These are phyloP conservation scores for apple (Malus domestica) DNA, from an alignment of 306 rosid genomes.

Conservation along the genomic window DNA sequence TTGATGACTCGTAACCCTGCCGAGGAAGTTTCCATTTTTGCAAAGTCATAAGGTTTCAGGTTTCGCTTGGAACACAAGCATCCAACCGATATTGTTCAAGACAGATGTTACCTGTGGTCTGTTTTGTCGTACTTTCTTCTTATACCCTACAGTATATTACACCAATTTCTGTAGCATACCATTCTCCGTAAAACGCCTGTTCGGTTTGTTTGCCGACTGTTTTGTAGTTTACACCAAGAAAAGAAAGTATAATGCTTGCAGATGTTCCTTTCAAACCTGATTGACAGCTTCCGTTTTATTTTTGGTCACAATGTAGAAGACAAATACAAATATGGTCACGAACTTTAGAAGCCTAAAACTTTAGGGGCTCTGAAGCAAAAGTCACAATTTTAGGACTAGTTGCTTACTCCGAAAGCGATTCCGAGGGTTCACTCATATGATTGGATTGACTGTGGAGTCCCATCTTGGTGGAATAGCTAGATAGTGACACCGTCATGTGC, in stretches of 20 bases:
- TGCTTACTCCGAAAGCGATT: slow-evolving; percentile 9
- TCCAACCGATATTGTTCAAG: background rate
- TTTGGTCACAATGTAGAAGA: background rate
- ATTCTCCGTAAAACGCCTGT: background rate
- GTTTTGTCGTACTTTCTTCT: background rate
- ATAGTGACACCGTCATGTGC: background rate
- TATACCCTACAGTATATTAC: background rate
- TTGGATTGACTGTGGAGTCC: background rate
- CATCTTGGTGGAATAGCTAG: background rate
- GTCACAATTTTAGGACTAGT: background rate
- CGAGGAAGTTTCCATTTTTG: slow-evolving; percentile 80
- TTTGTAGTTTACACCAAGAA: background rate
- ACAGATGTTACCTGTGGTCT: background rate
- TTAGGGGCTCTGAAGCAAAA: background rate
- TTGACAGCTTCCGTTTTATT: background rate
- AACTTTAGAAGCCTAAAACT: background rate
- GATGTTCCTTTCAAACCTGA: background rate
- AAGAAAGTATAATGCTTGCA: background rate
- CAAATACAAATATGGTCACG: background rate
- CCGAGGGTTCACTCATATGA: background rate
- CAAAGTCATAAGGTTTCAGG: slow-evolving; percentile 52
- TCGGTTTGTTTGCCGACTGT: background rate
- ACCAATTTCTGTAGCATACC: background rate
- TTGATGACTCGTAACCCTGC: slow-evolving; percentile 80
- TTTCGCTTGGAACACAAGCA: slow-evolving; percentile 7